Percentiles rank a stretch among this genome's conserved stretches.
Conservation (phyloP, 177 flowering plant genomes). For the Vitis hybrid region DNA sequence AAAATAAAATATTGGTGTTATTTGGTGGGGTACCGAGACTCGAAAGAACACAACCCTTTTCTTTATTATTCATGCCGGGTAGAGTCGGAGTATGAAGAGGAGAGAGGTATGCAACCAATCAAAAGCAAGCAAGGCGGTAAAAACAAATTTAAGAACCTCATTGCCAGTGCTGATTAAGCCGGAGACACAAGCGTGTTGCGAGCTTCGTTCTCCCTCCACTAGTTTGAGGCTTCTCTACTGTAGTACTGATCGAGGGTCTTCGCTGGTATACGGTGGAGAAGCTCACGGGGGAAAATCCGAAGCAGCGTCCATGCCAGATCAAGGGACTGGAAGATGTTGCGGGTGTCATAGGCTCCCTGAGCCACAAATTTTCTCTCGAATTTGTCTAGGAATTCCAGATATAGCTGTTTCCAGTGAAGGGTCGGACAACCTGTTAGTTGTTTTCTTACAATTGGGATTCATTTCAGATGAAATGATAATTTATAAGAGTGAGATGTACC, state of each 20-base stretch:
- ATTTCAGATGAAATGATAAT: neutral
- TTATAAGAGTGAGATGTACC: conserved; percentile 40
- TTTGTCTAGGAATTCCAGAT: conserved; percentile 91
- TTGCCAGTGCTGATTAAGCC: neutral
- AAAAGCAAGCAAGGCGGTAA: neutral
- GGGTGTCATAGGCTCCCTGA: conserved; percentile 94
- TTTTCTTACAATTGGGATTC: neutral
- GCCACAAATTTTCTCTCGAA: conserved; percentile 93
- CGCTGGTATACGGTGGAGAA: conserved; percentile 97
- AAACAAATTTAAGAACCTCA: conserved; percentile 14
- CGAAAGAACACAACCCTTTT: conserved; percentile 12
- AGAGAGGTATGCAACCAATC: no score
- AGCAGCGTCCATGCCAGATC: conserved; percentile 97
- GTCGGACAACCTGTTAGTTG: neutral
- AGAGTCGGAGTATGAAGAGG: neutral
- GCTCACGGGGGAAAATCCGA: conserved; percentile 95
- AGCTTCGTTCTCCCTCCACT: conserved; percentile 12
- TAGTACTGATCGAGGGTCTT: conserved; percentile 88
- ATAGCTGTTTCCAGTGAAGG: conserved; percentile 52
- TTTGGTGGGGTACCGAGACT: conserved; percentile 12
- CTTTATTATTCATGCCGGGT: conserved; percentile 11
- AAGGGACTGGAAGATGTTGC: conserved; percentile 92
- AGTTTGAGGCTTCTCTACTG: conserved; percentile 76
- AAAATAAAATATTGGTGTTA: conserved; percentile 12
- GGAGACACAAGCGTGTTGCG: no score